These are phyloP conservation scores for Neophaeococcomyces aloes DNA, from an alignment of 2,329 filamentous ascomycete genomes.

Conservation along the genomic window DNA sequence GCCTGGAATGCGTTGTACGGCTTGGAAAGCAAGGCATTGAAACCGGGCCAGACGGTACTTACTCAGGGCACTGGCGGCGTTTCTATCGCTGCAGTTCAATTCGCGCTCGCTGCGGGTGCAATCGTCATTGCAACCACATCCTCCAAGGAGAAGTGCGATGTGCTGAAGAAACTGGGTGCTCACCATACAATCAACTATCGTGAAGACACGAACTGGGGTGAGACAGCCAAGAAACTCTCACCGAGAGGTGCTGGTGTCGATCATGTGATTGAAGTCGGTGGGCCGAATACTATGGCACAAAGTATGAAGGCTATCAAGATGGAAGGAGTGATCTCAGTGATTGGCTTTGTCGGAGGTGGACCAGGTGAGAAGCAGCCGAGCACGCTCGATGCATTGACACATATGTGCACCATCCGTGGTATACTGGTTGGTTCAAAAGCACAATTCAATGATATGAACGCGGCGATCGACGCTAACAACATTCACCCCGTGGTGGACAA, in stretches of 20 bases:
- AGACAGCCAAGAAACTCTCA: slow-evolving; percentile 42
- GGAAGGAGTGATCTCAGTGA: slow-evolving; percentile 42
- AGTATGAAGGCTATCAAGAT: slow-evolving; percentile 39
- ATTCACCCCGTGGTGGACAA: slow-evolving; percentile 52
- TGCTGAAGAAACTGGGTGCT: slow-evolving; percentile 47
- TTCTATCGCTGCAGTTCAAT: slow-evolving; percentile 35
- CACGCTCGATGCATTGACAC: slow-evolving; percentile 41
- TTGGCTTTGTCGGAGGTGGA: slow-evolving; percentile 42
- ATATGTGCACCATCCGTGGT: slow-evolving; percentile 47
- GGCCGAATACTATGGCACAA: slow-evolving; percentile 49
- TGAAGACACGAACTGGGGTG: slow-evolving; percentile 48
- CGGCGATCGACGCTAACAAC: slow-evolving; percentile 47
- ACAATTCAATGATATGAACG: slow-evolving; percentile 50
- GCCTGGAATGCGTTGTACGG: slow-evolving; percentile 59
- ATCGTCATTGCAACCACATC: slow-evolving; percentile 51
- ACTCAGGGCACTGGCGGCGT: slow-evolving; percentile 54
- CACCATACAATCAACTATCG: slow-evolving; percentile 53
- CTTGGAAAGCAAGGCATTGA: slow-evolving; percentile 35
- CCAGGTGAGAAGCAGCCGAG: slow-evolving; percentile 34
- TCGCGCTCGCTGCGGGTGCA: slow-evolving; percentile 42
- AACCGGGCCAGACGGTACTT: slow-evolving; percentile 46
- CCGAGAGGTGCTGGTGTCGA: slow-evolving; percentile 47
- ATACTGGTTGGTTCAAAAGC: slow-evolving; percentile 46
- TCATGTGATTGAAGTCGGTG: slow-evolving; percentile 56
- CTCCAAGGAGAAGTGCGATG: slow-evolving; percentile 43